A percentile compares a stretch with the other conserved stretches of the same genome.
These are phyloP conservation scores for Novymonas esmeraldas DNA, from an alignment of 208 protist species.

Conservation along the genomic window DNA sequence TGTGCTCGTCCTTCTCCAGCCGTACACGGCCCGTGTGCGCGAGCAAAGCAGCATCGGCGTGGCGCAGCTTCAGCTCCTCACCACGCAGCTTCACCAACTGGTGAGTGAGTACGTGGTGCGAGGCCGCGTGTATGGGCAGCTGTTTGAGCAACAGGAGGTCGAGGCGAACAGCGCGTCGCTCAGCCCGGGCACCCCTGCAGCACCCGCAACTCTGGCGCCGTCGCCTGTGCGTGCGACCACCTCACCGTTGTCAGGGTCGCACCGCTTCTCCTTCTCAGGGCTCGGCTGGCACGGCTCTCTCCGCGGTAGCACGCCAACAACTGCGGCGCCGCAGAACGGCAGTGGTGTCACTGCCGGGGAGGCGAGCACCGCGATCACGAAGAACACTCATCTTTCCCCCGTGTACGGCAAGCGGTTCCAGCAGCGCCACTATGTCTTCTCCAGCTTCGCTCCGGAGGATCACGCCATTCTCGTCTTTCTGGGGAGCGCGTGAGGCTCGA, in stretches of 20 bases:
- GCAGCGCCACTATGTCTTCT: conserved; percentile 34
- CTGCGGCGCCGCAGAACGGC: not conserved
- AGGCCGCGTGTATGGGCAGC: conserved; percentile 54
- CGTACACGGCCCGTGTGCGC: conserved; percentile 3
- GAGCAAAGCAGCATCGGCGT: conserved; percentile 10
- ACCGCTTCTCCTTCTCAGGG: not conserved
- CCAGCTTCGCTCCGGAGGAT: conserved; percentile 34
- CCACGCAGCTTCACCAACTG: conserved; percentile 54
- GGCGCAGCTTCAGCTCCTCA: conserved; percentile 42
- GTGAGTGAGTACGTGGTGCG: conserved; percentile 71
- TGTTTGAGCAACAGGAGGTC: conserved; percentile 61
- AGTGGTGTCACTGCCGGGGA: not conserved
- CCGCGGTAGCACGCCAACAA: not conserved
- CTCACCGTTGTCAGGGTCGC: not conserved
- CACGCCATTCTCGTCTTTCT: conserved; percentile 41
- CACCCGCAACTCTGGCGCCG: not conserved
- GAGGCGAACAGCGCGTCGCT: conserved; percentile 37
- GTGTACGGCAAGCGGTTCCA: conserved; percentile 28
- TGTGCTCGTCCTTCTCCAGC: conserved; percentile 22
- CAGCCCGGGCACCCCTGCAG: not conserved
- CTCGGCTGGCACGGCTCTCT: conserved; percentile 1
- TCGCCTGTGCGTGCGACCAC: not conserved
- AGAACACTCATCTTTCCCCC: conserved; percentile 16
- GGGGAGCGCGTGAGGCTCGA: conserved; percentile 30
- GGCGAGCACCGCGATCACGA: conserved; percentile 11